A percentile compares a stretch with the other conserved stretches of the same genome.
Evolutionary conservation across 2,329 filamentous ascomycete genomes (phyloP).

Genomic region (Chrysoporthe cubensis): DNA sequence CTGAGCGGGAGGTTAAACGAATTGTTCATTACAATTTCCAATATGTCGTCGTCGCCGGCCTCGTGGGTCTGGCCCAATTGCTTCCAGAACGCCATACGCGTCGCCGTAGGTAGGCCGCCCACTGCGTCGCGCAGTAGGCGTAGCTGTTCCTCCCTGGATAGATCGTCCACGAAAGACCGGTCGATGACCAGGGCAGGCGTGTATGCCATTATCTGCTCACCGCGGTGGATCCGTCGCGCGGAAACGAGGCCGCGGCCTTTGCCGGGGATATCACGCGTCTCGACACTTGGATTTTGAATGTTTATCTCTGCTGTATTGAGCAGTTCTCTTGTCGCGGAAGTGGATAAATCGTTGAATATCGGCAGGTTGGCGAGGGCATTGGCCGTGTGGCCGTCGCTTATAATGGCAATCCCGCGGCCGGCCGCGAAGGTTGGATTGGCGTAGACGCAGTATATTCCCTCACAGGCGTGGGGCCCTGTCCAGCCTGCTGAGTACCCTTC

Average conservation of each 20-base stretch:
- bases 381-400: constrained; percentile 27
- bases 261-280: constrained; percentile 14
- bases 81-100: constrained; percentile 23
- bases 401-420: constrained; percentile 27
- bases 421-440: constrained; percentile 25
- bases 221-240: constrained; percentile 19
- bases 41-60: constrained; percentile 23
- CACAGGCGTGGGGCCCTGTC: constrained; percentile 29
- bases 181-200: constrained; percentile 24
- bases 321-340: not conserved
- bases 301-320: constrained; percentile 14
- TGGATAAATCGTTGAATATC: constrained; percentile 11
- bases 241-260: constrained; percentile 25
- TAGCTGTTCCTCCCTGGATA: constrained; percentile 16
- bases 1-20: constrained; percentile 27
- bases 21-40: constrained; percentile 29
- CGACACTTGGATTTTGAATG: not conserved
- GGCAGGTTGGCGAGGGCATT: constrained; percentile 28
- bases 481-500: constrained; percentile 22
- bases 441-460: constrained; percentile 28
- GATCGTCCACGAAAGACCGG: constrained; percentile 23
- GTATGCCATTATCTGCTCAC: constrained; percentile 24
- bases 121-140: constrained; percentile 24
- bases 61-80: constrained; percentile 24
- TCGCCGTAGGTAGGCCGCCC: not conserved